Base-by-base conservation (phyloP, 805 yeast species). In the Millerozyma miso region DNA sequence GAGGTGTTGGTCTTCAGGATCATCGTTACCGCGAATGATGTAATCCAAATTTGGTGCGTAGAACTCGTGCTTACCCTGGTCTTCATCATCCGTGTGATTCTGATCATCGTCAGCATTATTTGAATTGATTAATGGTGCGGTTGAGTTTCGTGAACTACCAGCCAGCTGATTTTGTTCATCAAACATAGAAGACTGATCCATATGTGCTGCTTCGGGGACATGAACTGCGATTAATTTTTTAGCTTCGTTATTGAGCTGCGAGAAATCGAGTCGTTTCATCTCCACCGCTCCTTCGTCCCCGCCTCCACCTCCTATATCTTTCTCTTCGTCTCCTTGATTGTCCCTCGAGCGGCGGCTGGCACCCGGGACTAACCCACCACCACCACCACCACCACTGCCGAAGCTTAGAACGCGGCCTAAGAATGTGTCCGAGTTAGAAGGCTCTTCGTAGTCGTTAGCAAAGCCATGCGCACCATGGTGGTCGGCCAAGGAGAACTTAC, bases 211-310 rank as follows among this genome's bases (percentile, higher is more conserved):
- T 43, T 58, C 58, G 5, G 70, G 63, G 35, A 70, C 67, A 56
- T 80, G 85, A 4, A 72, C 69, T 18, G 70, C 63, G 4, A 82
- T 74, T 44, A 82, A 65, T 23, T 73, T 73, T 40, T 70, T 68
- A 1, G 87, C 88, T 47, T 81, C 83, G 31, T 69, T 65, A 19
- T 69, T 68, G 26, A 76, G 59, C 26, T 65, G 60, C 3, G 63
- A 71, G 32, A 71, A 67, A 37, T 71, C 69, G 37, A 79, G 47
- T 18, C 62, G 65, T 14, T 62, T 63, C 67, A 76, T 53, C 44
- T 76, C 80, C 10, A 77, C 66, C n/a, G 65, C 63, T 36, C 66
- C 66, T 15, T 60, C 60, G 7, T 15, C 34, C 4, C 51, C 51
- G 35, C 35, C 36, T 8, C 35, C 44, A 10, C 56, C 43, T 31